A percentile compares a stretch with the other conserved stretches of the same genome.
Evolutionary conservation across 805 yeast genomes (phyloP).

Genomic region (Saccharomycopsis microspora): DNA sequence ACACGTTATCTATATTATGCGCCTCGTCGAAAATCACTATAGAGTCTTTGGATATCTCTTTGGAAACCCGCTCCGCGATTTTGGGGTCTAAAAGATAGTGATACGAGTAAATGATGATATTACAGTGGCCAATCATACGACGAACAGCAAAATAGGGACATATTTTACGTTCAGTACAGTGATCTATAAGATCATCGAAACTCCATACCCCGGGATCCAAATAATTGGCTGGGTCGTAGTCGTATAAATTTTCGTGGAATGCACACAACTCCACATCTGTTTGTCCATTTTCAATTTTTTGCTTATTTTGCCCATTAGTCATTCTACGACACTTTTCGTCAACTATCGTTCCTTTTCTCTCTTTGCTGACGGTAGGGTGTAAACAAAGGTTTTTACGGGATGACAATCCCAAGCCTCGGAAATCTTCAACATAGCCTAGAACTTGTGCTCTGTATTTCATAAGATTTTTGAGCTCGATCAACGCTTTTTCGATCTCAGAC

Average conservation of each 20-base stretch:
- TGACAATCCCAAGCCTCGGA: constrained; percentile 88
- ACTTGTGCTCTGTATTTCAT: constrained; percentile 82
- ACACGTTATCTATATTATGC: constrained; percentile 96
- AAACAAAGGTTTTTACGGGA: constrained; percentile 90
- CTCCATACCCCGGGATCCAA: constrained; percentile 93
- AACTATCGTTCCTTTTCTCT: constrained; percentile 82
- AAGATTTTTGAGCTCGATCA: constrained; percentile 77
- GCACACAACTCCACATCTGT: constrained; percentile 60
- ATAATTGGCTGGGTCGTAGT: constrained; percentile 76
- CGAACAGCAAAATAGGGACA: constrained; percentile 98
- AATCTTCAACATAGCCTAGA: constrained; percentile 79
- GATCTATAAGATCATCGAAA: constrained; percentile 69
- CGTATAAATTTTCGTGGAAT: constrained; percentile 83
- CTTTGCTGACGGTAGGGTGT: constrained; percentile 79
- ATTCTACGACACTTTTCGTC: constrained; percentile 94
- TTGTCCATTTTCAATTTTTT: constrained; percentile 47
- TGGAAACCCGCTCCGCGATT: constrained; percentile 90
- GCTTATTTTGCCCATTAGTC: constrained; percentile 83
- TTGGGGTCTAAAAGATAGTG: constrained; percentile 95
- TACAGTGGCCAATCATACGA: constrained; percentile 93
- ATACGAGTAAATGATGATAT: constrained; percentile 89
- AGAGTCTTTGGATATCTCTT: constrained; percentile 82
- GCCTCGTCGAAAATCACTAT: constrained; percentile 97
- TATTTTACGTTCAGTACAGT: constrained; percentile 68
- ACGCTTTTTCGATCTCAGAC: constrained; percentile 97